These are phyloP conservation scores for Pelargonium exstipulatum DNA, from an alignment of 441 rosid species.

Conservation along the genomic window DNA sequence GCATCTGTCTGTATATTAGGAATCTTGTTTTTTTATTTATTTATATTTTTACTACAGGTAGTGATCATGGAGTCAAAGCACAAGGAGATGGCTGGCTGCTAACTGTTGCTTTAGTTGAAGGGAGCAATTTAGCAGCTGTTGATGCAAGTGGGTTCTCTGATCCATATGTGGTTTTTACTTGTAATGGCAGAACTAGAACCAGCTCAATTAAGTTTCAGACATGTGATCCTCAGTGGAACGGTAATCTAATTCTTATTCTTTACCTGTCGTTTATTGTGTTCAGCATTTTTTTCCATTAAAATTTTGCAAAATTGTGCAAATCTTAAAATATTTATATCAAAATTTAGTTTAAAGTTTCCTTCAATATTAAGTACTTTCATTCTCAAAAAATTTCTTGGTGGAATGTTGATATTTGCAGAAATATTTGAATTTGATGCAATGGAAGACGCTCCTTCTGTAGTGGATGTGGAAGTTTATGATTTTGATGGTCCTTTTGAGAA, in stretches of 20 bases:
- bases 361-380: no score
- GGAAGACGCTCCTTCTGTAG: conserved; percentile 92
- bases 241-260: conserved; percentile 35
- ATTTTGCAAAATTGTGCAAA: background rate
- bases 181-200: conserved; percentile 81
- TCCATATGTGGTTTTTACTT: conserved; percentile 86
- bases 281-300: background rate
- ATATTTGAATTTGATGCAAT: conserved; percentile 95
- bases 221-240: conserved; percentile 87
- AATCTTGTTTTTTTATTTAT: background rate
- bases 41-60: conserved; percentile 34
- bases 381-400: conserved; percentile 17
- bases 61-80: conserved; percentile 94
- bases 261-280: conserved; percentile 13
- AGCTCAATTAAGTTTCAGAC: conserved; percentile 96
- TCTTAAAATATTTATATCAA: conserved; percentile 7
- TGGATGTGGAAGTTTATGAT: conserved; percentile 83
- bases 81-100: conserved; percentile 96
- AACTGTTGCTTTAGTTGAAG: conserved; percentile 87
- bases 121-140: conserved; percentile 76
- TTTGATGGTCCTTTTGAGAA: conserved; percentile 92
- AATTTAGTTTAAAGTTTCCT: no score
- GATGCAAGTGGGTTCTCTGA: conserved; percentile 85
- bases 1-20: background rate
- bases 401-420: conserved; percentile 47